Evolutionary conservation across 1,284 basidiomycete genomes (phyloP).

Genomic region (Termitomyces sp.): DNA sequence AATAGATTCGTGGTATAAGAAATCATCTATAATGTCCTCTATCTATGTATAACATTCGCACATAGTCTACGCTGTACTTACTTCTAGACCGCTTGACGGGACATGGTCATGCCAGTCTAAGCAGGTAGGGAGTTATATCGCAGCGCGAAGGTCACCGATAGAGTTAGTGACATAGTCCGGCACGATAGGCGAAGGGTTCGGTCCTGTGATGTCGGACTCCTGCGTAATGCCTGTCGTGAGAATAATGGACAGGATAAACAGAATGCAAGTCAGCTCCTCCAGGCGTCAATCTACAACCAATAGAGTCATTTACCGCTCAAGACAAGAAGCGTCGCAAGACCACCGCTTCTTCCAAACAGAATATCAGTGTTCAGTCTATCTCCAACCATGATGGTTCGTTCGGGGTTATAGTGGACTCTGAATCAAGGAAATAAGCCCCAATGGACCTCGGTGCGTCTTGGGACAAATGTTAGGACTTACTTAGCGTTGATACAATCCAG

Average conservation of each 20-base stretch:
- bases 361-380: conserved; percentile 96
- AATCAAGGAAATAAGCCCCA: conserved; percentile 5
- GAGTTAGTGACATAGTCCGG: conserved; percentile 81
- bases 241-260: background rate
- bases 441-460: background rate
- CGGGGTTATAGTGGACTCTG: conserved; percentile 82
- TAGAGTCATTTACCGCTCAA: conserved; percentile 66
- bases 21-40: background rate
- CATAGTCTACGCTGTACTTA: background rate
- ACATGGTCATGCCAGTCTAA: background rate
- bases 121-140: background rate
- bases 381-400: conserved; percentile 89
- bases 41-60: background rate
- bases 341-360: conserved; percentile 83
- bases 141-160: conserved; percentile 65
- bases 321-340: conserved; percentile 84
- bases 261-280: conserved; percentile 5
- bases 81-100: background rate
- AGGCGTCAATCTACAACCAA: conserved; percentile 5
- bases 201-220: conserved; percentile 68
- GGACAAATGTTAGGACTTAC: conserved; percentile 41
- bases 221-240: conserved; percentile 60
- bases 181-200: conserved; percentile 61
- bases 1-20: background rate
- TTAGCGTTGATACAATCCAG: conserved; percentile 95